These are phyloP conservation scores for Penicillium nordicum DNA, from an alignment of 2,329 filamentous ascomycete genomes.

Conservation along the genomic window DNA sequence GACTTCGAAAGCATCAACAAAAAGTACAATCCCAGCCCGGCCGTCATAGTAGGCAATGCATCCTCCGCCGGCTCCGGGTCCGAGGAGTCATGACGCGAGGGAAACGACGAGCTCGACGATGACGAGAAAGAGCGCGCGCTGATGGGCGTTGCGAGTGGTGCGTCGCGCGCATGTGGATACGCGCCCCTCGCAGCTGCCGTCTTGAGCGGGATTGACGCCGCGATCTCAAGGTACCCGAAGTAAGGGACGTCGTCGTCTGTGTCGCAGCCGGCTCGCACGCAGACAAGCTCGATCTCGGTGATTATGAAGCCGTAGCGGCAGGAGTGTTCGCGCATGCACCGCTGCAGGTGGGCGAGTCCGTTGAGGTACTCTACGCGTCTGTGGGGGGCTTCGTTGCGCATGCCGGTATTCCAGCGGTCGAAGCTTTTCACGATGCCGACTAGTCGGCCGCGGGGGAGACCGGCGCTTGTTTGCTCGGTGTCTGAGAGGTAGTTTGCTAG, in stretches of 20 bases:
- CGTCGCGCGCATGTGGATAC: conserved; percentile 12
- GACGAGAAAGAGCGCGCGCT: conserved; percentile 29
- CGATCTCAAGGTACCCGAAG: conserved; percentile 84
- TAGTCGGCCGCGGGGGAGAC: conserved; percentile 58
- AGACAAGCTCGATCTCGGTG: conserved; percentile 90
- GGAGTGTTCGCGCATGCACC: conserved; percentile 87
- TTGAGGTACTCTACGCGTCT: conserved; percentile 86
- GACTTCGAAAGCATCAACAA: conserved; percentile 64
- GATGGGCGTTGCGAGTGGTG: conserved; percentile 31
- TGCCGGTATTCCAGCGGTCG: conserved; percentile 91
- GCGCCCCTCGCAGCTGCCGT: conserved; percentile 35
- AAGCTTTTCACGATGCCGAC: conserved; percentile 88
- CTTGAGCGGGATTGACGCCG: conserved; percentile 54
- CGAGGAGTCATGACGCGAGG: conserved; percentile 20
- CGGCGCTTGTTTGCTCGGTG: conserved; percentile 47
- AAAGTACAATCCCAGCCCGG: conserved; percentile 60
- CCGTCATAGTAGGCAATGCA: conserved; percentile 47
- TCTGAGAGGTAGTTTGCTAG: conserved; percentile 54
- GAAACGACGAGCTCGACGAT: conserved; percentile 13
- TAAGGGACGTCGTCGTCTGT: conserved; percentile 63
- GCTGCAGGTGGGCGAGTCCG: conserved; percentile 79
- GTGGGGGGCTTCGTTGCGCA: conserved; percentile 80
- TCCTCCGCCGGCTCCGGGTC: conserved; percentile 6
- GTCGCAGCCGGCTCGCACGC: conserved; percentile 73
- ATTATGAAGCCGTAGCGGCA: conserved; percentile 95